Base-by-base conservation (phyloP, 2,329 filamentous ascomycete genomes). In the Samsoniella hepiali region DNA sequence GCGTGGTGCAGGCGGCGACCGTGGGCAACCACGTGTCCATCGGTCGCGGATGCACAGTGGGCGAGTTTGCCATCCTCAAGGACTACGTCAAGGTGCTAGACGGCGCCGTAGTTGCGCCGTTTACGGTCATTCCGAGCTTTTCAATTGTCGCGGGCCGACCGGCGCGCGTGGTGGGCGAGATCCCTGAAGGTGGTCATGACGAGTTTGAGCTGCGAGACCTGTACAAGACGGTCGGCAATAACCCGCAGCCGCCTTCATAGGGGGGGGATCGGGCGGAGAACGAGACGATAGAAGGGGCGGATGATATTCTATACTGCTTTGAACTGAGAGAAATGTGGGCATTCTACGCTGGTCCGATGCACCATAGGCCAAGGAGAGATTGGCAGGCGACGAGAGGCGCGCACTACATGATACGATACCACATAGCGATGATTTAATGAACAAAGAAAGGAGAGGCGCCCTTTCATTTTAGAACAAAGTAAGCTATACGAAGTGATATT, bases 71-170 rank as follows among this genome's bases (percentile, higher is more conserved):
- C 57, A 94, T 97, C 65, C 86, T 98, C 72, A 97, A 97, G 76
- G 95, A 98, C 74, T 96, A 92, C 72, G 92, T 96, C 55, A 89
- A 90, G 74, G 87, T 99, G 47, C 78, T 98, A 68, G 92, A 97
- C 65, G 90, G 90, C 36, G 87, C 91, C 0, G 88, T 97, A 4
- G 85, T 99, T 6, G 91, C 95, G 2, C 82, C 90, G 0, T 90
- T 92, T 65, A 96, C 96, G 88, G 91, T 98, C 31, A 90, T 98
- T 62, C 93, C 94, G 1, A 93, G 92, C 72, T 96, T 95, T 74
- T 93, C 89, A 62, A 86, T 98, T 62, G 93, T 99, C n/a, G 94
- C 89, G 0, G 93, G 93, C 0, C 81, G 85, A 72, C 93, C 93
- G 1, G 93, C 88, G 0, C 82, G 89, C 63, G 89, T 96, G 55